These are phyloP conservation scores for Chalciporus chontae DNA, from an alignment of 768 basidiomycete genomes.

Conservation along the genomic window DNA sequence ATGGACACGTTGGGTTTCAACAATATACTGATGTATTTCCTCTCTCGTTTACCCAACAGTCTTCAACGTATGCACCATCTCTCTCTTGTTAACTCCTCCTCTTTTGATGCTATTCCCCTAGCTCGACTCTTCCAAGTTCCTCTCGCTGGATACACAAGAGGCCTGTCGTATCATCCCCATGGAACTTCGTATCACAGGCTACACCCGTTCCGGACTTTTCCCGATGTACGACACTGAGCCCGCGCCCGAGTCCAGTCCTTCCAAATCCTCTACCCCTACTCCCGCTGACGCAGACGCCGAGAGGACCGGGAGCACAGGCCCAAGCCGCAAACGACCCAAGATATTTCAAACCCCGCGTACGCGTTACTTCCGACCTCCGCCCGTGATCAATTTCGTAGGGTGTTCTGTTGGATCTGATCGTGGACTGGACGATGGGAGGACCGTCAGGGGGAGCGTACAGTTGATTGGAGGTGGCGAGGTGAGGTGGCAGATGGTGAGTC, in stretches of 20 bases:
- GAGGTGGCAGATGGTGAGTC: constrained; percentile 48
- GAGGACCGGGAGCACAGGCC: background rate
- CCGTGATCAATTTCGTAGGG: constrained; percentile 51
- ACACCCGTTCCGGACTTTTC: constrained; percentile 28
- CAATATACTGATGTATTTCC: background rate
- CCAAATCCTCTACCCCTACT: background rate
- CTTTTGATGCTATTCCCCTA: constrained; percentile 1
- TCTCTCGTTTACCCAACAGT: constrained; percentile 7
- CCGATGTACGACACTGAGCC: constrained; percentile 10
- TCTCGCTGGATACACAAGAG: constrained; percentile 34
- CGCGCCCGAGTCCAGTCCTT: background rate
- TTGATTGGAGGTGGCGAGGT: constrained; percentile 48
- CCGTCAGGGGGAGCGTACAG: constrained; percentile 41
- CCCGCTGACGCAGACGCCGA: background rate
- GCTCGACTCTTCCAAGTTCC: constrained; percentile 30
- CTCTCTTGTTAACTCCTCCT: background rate
- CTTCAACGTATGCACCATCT: constrained; percentile 18
- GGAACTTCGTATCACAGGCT: constrained; percentile 40
- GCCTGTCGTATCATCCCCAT: constrained; percentile 53
- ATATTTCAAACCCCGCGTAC: constrained; percentile 9
- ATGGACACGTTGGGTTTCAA: background rate
- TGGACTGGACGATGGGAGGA: constrained; percentile 31
- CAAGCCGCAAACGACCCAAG: background rate
- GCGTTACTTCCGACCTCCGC: constrained; percentile 33
- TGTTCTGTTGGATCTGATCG: constrained; percentile 39